These are phyloP conservation scores for Vaccinium macrocarpon DNA, from an alignment of 148 eudicot species.

Conservation along the genomic window DNA sequence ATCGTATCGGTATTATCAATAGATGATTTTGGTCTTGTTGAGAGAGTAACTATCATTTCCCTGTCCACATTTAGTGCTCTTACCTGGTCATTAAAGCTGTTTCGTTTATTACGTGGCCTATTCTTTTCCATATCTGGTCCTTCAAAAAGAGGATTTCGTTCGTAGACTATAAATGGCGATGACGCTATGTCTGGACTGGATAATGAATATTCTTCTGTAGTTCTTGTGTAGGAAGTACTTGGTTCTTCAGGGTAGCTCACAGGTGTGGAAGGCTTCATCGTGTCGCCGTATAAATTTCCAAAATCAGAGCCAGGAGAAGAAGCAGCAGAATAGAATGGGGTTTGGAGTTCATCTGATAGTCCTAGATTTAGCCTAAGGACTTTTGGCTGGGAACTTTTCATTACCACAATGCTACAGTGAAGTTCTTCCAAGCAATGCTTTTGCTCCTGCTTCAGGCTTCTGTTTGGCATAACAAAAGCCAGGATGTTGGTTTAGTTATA, in stretches of 20 bases:
- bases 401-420: constrained; percentile 74
- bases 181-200: constrained; percentile 46
- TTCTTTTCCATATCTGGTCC: constrained; percentile 40
- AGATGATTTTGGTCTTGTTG: constrained; percentile 23
- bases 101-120: constrained; percentile 22
- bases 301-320: constrained; percentile 61
- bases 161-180: constrained; percentile 60
- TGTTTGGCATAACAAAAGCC: constrained; percentile 26
- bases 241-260: constrained; percentile 81
- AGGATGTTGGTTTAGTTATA: neutral
- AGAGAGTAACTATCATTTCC: constrained; percentile 32
- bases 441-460: constrained; percentile 73
- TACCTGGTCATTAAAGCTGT: constrained; percentile 19
- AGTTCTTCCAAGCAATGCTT: constrained; percentile 84
- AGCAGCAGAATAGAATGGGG: constrained; percentile 79
- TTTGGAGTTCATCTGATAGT: constrained; percentile 53
- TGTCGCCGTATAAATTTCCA: constrained; percentile 39
- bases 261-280: constrained; percentile 72
- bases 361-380: constrained; percentile 73
- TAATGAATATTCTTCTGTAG: constrained; percentile 44
- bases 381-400: constrained; percentile 77
- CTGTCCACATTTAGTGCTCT: constrained; percentile 17
- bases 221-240: constrained; percentile 58
- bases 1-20: constrained; percentile 22
- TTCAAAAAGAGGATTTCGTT: constrained; percentile 82